Conservation (phyloP, 2,329 filamentous ascomycete genomes). For the Bipolaris cookei region DNA sequence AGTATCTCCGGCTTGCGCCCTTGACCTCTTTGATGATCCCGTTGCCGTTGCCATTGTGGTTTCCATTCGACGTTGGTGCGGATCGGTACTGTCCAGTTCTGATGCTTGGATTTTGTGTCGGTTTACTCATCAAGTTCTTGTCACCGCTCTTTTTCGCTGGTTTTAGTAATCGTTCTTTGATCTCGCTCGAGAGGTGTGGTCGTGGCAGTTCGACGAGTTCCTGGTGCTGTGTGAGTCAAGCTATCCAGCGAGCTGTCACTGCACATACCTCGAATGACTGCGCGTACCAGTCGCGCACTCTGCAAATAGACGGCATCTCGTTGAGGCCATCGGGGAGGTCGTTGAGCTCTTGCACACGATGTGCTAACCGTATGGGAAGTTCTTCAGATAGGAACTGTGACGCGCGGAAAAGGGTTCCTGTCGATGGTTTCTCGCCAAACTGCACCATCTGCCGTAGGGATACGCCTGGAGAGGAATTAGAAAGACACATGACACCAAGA, state of each 20-base stretch:
- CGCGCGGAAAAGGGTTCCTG: conserved; percentile 90
- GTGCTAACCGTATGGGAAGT: conserved; percentile 92
- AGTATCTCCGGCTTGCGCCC: conserved; percentile 73
- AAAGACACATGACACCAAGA: conserved; percentile 3
- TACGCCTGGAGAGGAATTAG: conserved; percentile 43
- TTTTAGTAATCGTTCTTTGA: conserved; percentile 78
- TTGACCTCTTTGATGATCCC: conserved; percentile 57
- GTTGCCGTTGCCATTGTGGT: conserved; percentile 44
- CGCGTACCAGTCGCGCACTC: conserved; percentile 97
- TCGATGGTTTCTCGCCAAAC: conserved; percentile 92
- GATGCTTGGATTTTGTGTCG: conserved; percentile 89
- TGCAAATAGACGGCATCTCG: conserved; percentile 96
- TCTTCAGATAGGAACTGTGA: conserved; percentile 99
- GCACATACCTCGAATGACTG: conserved; percentile 92
- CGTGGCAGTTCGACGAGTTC: conserved; percentile 89
- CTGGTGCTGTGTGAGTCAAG: conserved; percentile 57
- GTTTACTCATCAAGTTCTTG: conserved; percentile 75
- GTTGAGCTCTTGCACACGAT: conserved; percentile 92
- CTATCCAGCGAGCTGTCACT: conserved; percentile 10
- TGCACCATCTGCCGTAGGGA: conserved; percentile 99
- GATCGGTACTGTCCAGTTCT: conserved; percentile 79
- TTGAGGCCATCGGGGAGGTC: conserved; percentile 93
- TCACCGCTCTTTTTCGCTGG: conserved; percentile 66
- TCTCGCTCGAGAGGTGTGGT: conserved; percentile 75
- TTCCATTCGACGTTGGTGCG: conserved; percentile 57